These are phyloP conservation scores for Auriculariales sp. DNA, from an alignment of 768 basidiomycete species.

Conservation along the genomic window DNA sequence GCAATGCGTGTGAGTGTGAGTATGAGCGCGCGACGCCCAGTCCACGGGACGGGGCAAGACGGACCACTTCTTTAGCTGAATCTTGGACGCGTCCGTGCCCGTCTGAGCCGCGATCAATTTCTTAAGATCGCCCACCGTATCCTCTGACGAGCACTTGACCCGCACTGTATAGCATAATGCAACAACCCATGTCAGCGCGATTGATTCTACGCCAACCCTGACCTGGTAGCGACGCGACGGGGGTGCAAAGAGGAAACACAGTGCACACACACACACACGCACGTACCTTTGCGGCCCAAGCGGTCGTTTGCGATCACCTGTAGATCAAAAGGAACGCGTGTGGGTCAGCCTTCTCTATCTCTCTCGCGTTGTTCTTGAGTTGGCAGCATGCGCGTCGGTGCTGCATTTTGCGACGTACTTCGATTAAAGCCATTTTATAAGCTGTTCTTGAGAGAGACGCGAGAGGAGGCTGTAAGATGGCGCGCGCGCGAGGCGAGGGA, in stretches of 20 bases:
- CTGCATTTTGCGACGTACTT: conserved; percentile 19
- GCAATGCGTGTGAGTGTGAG: conserved; percentile 1
- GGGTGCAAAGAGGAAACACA: neutral
- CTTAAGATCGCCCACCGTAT: conserved; percentile 96
- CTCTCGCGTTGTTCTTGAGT: conserved; percentile 3
- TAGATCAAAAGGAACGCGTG: conserved; percentile 11
- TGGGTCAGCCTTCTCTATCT: no score
- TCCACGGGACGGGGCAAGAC: conserved; percentile 12
- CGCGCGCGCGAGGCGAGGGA: neutral
- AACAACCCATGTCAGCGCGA: neutral
- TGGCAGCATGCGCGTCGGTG: neutral
- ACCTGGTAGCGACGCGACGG: neutral
- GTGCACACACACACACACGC: neutral
- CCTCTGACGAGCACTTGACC: conserved; percentile 88
- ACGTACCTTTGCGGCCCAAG: conserved; percentile 78
- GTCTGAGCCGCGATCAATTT: conserved; percentile 93
- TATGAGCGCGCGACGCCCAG: neutral
- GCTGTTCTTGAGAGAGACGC: no score
- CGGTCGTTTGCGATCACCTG: conserved; percentile 94
- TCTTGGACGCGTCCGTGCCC: conserved; percentile 75
- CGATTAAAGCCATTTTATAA: conserved; percentile 47
- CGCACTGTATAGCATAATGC: conserved; percentile 40
- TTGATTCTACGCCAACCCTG: neutral
- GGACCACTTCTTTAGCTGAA: conserved; percentile 93
- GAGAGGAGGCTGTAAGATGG: neutral